phyloP scores from a whole-genome alignment of 805 yeast species.

The Ascoidea rubescens region DNA sequence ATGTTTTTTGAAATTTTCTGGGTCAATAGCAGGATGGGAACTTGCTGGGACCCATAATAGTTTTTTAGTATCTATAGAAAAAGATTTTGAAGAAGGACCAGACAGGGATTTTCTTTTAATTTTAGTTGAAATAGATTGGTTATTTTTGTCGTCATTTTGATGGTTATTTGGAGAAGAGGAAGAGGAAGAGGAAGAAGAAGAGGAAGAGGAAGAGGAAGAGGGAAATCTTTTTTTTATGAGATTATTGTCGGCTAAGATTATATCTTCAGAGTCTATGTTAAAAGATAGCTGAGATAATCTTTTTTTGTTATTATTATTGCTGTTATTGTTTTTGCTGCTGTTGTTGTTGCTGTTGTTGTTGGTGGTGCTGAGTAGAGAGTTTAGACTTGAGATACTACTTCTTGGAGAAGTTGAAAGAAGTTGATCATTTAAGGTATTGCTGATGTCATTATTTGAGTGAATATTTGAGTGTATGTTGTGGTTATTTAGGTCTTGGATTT shows the following conservation, averaged over 20 bases:
- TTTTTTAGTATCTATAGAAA: constrained; percentile 24
- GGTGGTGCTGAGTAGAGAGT: constrained; percentile 1
- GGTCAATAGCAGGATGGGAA: constrained; percentile 89
- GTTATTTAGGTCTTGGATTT: constrained; percentile 8
- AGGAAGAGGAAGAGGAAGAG: background rate
- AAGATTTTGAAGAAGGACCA: background rate
- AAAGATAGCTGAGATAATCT: no score
- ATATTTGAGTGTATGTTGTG: constrained; percentile 6
- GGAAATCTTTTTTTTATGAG: no score
- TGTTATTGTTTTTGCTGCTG: no score
- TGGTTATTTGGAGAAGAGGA: constrained; percentile 1
- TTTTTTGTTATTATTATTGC: no score
- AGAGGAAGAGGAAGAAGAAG: background rate
- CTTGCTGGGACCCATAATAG: constrained; percentile 93
- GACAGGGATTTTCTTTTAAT: background rate
- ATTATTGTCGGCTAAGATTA: no score
- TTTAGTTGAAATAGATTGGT: background rate
- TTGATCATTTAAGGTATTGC: constrained; percentile 11
- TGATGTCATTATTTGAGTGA: constrained; percentile 17
- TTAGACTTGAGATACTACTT: constrained; percentile 11
- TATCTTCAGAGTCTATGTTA: background rate
- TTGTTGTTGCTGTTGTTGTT: constrained; percentile 1
- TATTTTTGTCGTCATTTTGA: background rate
- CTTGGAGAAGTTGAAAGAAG: constrained; percentile 10
- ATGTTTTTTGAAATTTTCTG: constrained; percentile 65